Evolutionary conservation across 2,329 filamentous ascomycete genomes (phyloP), one percentile per base, ranked within the genome.

Genomic region (Claviceps quebecensis): DNA sequence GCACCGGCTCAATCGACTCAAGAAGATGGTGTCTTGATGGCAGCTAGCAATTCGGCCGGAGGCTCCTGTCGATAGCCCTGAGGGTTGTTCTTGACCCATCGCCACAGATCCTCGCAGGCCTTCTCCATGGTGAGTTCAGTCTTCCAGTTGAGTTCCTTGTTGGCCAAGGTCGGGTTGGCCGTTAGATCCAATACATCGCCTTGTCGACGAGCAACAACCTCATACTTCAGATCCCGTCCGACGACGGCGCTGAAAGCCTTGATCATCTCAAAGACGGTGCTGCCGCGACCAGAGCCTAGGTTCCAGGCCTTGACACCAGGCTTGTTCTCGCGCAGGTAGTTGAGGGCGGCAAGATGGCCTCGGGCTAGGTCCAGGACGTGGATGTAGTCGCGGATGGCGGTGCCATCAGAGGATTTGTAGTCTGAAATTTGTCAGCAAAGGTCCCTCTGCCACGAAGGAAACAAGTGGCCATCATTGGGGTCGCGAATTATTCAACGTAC

Each of bases 261-360:
- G 78, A 98, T 83, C 74, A 98, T 98, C 67, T 98, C 90, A 65
- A 90, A 93, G 52, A 98, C 93, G 22, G 93, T 98, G 69, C 86
- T 94, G 59, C 93, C 93, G 60, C 85, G 87, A 55, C 93, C 93
- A 0, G 90, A 95, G 53, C 94, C 94, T 59, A 98, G 69, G 71
- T 98, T 98, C 91, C 91, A 98, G 52, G 89, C 90, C 66, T 87
- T 86, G 58, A 96, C 86, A 52, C 93, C 93, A 17, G 93, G 91
- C 61, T 88, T 79, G 59, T 91, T 73, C 57, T 86, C 77, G 60
- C 86, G 85, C 48, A 96, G 83, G 72, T 94, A 87, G 72, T 93
- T 89, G 59, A 98, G 83, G 22, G 94, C 93, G 54, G 87, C 80
- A 53, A 95, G 74, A 68, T 96, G 90, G 55, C 90, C 90, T 56